These are phyloP conservation scores for Dioszegia crocea DNA, from an alignment of 768 basidiomycete genomes.

Conservation along the genomic window DNA sequence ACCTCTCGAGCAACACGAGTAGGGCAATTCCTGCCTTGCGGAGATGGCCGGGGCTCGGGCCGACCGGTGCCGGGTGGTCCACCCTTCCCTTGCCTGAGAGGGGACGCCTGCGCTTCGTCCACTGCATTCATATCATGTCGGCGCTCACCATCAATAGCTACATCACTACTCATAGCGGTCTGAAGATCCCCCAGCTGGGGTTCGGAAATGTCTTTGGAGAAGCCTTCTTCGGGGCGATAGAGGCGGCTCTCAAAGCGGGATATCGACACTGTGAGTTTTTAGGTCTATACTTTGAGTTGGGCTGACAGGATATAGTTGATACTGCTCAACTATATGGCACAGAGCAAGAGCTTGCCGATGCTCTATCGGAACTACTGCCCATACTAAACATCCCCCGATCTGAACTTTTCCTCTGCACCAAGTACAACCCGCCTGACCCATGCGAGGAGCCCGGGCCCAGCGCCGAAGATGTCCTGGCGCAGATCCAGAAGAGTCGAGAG, in stretches of 20 bases:
- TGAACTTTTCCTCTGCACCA: conserved; percentile 35
- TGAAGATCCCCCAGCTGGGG: conserved; percentile 44
- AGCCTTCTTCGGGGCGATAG: conserved; percentile 35
- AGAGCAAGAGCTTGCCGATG: conserved; percentile 36
- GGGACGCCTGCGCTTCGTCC: neutral
- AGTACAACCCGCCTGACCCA: conserved; percentile 19
- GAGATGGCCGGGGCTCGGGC: no score
- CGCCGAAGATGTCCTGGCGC: neutral
- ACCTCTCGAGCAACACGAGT: no score
- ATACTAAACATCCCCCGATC: conserved; percentile 12
- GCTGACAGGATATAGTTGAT: conserved; percentile 16
- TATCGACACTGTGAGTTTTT: conserved; percentile 36
- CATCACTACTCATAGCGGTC: conserved; percentile 31
- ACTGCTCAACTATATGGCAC: conserved; percentile 31
- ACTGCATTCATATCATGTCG: neutral
- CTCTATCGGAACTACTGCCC: conserved; percentile 19
- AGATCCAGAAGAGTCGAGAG: conserved; percentile 11
- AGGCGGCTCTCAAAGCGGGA: conserved; percentile 34
- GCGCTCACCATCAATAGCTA: conserved; percentile 7
- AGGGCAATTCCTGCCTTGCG: no score
- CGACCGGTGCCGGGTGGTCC: no score
- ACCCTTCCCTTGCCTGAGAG: no score
- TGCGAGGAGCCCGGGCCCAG: conserved; percentile 6
- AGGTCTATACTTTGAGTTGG: neutral
- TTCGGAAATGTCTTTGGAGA: conserved; percentile 48